Conservation (phyloP, 257 asterid species). For the Paulownia fortunei region DNA sequence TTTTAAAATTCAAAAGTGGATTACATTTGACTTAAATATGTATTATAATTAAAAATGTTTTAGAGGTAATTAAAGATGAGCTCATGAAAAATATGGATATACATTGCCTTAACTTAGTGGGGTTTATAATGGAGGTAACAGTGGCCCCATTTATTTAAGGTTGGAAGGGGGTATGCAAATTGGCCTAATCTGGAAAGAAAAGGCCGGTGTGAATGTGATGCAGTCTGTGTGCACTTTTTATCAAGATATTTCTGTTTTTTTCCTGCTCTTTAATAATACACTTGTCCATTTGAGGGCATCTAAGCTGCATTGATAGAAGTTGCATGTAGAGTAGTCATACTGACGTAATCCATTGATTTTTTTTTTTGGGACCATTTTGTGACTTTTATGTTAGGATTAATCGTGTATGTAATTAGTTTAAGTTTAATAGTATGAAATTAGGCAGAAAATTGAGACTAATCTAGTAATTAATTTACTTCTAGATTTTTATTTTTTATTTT, state of each 20-base stretch:
- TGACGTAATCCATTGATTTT: not conserved
- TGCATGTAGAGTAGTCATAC: not conserved
- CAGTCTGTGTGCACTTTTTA: not conserved
- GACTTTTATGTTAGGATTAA: not conserved
- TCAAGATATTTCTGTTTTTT: not conserved
- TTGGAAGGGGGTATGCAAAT: not conserved
- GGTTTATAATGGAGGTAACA: too few relatives aligned
- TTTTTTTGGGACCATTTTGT: slow-evolving; percentile 13
- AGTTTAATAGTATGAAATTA: too few relatives aligned
- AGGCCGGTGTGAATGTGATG: slow-evolving; percentile 14
- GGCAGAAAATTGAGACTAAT: too few relatives aligned
- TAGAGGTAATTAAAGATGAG: not conserved
- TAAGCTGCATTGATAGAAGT: slow-evolving; percentile 1
- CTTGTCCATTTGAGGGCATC: slow-evolving; percentile 28
- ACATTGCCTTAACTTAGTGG: too few relatives aligned
- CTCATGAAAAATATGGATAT: slow-evolving; percentile 6
- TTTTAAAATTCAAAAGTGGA: too few relatives aligned
- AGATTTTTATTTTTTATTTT: too few relatives aligned
- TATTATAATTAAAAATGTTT: too few relatives aligned
- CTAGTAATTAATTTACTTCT: too few relatives aligned
- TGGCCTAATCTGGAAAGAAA: slow-evolving; percentile 21
- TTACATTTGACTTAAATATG: not conserved
- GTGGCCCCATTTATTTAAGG: not conserved
- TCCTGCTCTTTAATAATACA: not conserved
- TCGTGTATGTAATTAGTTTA: too few relatives aligned